A percentile compares a stretch with the other conserved stretches of the same genome.
Evolutionary conservation across 441 rosid genomes (phyloP).

Genomic region (Populus hybrid): DNA sequence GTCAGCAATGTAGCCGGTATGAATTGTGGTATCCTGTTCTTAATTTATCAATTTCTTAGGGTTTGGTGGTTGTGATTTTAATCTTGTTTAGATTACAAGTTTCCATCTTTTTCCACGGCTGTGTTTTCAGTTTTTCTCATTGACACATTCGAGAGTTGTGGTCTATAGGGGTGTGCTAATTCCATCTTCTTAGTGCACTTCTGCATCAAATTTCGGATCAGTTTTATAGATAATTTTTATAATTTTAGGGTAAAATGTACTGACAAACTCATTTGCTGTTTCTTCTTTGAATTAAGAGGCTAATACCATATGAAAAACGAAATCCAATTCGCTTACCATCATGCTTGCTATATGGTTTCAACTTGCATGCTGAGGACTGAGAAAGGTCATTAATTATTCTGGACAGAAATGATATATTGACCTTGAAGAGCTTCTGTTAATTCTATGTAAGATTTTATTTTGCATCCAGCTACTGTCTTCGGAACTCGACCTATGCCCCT

Average conservation of each 20-base stretch:
- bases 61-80: neutral
- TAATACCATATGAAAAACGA: neutral
- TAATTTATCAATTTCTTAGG: neutral
- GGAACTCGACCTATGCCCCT: neutral
- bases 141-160: neutral
- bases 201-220: neutral
- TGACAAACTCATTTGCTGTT: neutral
- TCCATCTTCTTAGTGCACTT: neutral
- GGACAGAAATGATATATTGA: neutral
- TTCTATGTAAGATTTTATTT: neutral
- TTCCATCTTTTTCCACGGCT: neutral
- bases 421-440: neutral
- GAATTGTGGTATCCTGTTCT: neutral
- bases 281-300: neutral
- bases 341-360: neutral
- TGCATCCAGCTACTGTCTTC: neutral
- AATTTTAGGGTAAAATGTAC: neutral
- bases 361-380: neutral
- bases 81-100: neutral
- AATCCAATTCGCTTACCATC: neutral
- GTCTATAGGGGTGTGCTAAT: neutral
- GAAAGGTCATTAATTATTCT: neutral
- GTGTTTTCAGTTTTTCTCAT: neutral
- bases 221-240: neutral
- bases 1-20: constrained; percentile 53